Evolutionary conservation across 225 moss, liverwort and hornwort genomes (phyloP), one percentile per base, ranked within the genome.

Genomic region (Sphagnum tenellum): DNA sequence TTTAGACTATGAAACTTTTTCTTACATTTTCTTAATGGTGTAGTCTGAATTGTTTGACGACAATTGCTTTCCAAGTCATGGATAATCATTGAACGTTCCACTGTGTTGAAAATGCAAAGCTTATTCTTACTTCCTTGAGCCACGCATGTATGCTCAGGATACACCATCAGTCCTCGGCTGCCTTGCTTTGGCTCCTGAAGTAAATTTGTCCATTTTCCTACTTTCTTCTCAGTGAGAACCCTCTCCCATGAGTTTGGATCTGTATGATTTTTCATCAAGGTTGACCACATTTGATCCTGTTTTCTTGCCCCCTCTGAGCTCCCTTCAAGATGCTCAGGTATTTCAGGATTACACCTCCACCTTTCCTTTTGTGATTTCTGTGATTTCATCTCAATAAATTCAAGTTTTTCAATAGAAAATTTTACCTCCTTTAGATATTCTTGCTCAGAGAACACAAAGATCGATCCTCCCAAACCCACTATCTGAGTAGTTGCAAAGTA

Each of bases 381-480:
- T 5, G 12, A 47, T 48, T 0, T 59, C 11, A 11, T 3, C 71
- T 7, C 54, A 7, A 71, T 74, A 1, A 65, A 47, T 9, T 67
- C 62, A 0, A 83, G 65, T 56, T 72, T 79, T 47, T 83, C 68
- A 8, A 83, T 49, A 61, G 71, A 44, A 13, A 77, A 77, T 60
- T 64, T 76, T 0, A 79, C 79, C 0, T 5, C 9, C 6, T 56
- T 65, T 2, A 74, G 74, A 9, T 67, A 74, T 44, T 83, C 79
- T 67, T 79, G 79, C 70, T 79, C 79, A 11, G 76, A 74, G 63
- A 79, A 77, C 44, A 83, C 67, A 7, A 45, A 77, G 12, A 77
- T 69, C 2, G 10, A 62, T 0, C 70, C 70, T 0, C 74, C 76
- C 5, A 74, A 77, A 29, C 56, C 70, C 5, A 83, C 54, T 2